phyloP scores from a whole-genome alignment of 495 filamentous ascomycete species.

The Penicillium argentinense region DNA sequence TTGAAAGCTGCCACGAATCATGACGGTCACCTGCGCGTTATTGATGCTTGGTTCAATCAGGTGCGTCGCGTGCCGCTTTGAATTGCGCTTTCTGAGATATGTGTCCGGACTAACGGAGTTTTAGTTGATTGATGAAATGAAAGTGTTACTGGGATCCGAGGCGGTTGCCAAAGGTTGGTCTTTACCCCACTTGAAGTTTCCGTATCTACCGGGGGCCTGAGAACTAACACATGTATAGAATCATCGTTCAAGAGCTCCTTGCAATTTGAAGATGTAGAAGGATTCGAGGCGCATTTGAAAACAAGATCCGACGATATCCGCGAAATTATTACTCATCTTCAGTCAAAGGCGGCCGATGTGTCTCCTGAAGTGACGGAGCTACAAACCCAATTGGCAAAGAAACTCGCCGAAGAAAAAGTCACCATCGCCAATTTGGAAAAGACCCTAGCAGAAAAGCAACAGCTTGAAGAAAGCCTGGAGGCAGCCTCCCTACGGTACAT shows the following conservation, averaged over 20 bases:
- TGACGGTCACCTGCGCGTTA: slow-evolving; percentile 85
- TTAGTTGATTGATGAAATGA: slow-evolving; percentile 84
- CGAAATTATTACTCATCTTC: slow-evolving; percentile 56
- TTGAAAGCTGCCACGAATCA: slow-evolving; percentile 74
- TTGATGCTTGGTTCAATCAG: slow-evolving; percentile 91
- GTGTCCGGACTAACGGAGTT: slow-evolving; percentile 11
- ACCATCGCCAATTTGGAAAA: slow-evolving; percentile 74
- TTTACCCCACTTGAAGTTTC: not conserved
- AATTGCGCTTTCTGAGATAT: not conserved
- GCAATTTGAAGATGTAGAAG: slow-evolving; percentile 41
- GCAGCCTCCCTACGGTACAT: slow-evolving; percentile 85
- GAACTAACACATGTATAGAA: slow-evolving; percentile 25
- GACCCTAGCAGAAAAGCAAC: slow-evolving; percentile 74
- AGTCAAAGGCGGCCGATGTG: slow-evolving; percentile 43
- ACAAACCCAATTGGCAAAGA: slow-evolving; percentile 67
- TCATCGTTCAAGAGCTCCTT: slow-evolving; percentile 33
- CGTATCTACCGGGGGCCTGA: not conserved
- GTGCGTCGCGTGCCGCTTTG: slow-evolving; percentile 47
- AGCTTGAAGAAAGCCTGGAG: slow-evolving; percentile 79
- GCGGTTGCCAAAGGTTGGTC: slow-evolving; percentile 56
- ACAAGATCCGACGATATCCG: slow-evolving; percentile 61
- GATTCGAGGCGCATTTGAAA: slow-evolving; percentile 76
- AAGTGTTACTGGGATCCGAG: slow-evolving; percentile 60
- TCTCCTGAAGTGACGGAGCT: slow-evolving; percentile 68
- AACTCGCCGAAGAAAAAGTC: slow-evolving; percentile 79